A percentile compares a stretch with the other conserved stretches of the same genome.
These are phyloP conservation scores for Ceriops tagal DNA, from an alignment of 345 rosid species.

Conservation along the genomic window DNA sequence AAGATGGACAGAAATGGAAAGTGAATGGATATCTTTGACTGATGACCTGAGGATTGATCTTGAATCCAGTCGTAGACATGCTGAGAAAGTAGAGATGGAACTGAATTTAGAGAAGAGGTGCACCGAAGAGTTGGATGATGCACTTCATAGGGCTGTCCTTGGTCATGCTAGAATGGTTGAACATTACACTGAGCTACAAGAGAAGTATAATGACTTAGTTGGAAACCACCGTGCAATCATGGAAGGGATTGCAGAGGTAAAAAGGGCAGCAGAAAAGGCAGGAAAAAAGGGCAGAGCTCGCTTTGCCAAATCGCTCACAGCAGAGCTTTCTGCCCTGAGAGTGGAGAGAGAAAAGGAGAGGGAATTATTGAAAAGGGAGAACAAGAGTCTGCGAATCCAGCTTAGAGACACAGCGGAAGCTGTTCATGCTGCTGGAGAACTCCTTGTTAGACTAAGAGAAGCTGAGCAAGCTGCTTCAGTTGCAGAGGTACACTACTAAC, in stretches of 20 bases:
- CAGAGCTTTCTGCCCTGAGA: slow-evolving; percentile 74
- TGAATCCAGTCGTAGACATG: slow-evolving; percentile 61
- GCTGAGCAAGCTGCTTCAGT: slow-evolving; percentile 77
- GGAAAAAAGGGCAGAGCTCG: slow-evolving; percentile 77
- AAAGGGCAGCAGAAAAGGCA: slow-evolving; percentile 84
- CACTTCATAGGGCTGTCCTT: slow-evolving; percentile 73
- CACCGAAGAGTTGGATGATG: slow-evolving; percentile 83
- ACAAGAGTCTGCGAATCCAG: slow-evolving; percentile 71
- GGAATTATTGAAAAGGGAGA: slow-evolving; percentile 68
- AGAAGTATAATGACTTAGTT: slow-evolving; percentile 70
- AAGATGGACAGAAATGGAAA: slow-evolving; percentile 94
- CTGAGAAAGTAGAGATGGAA: slow-evolving; percentile 71
- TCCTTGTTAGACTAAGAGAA: slow-evolving; percentile 85
- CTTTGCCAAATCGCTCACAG: slow-evolving; percentile 67
- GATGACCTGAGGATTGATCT: slow-evolving; percentile 86
- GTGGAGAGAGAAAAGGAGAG: slow-evolving; percentile 82
- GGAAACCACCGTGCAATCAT: slow-evolving; percentile 62
- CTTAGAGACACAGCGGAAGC: slow-evolving; percentile 95
- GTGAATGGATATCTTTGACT: slow-evolving; percentile 88
- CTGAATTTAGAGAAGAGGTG: slow-evolving; percentile 61
- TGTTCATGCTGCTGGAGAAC: slow-evolving; percentile 97
- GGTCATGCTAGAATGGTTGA: slow-evolving; percentile 96
- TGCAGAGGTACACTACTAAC: slow-evolving; percentile 66
- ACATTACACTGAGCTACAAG: slow-evolving; percentile 88
- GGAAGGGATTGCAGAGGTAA: slow-evolving; percentile 85